A percentile compares a stretch with the other conserved stretches of the same genome.
These are phyloP conservation scores for Sugiyamaella grinbergsii DNA, from an alignment of 1,139 yeast species.

Conservation along the genomic window DNA sequence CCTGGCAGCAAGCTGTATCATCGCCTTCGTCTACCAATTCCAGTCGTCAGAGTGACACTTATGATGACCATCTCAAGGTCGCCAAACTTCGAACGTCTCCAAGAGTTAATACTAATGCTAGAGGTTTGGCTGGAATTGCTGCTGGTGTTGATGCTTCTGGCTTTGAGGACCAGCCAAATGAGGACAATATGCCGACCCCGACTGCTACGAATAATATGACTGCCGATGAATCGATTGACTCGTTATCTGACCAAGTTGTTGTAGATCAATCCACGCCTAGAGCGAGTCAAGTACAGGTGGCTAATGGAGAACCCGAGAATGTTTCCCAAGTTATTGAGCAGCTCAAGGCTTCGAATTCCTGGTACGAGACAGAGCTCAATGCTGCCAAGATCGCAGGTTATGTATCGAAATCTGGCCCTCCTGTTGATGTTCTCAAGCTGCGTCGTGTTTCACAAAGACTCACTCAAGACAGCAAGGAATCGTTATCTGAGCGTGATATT, in stretches of 20 bases:
- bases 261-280: slow-evolving; percentile 32
- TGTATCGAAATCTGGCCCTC: slow-evolving; percentile 36
- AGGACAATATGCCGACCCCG: slow-evolving; percentile 12
- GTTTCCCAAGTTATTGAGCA: slow-evolving; percentile 35
- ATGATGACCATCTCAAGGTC: slow-evolving; percentile 15
- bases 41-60: slow-evolving; percentile 8
- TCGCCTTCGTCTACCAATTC: slow-evolving; percentile 17
- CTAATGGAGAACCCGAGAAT: slow-evolving; percentile 12
- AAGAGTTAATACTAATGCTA: slow-evolving; percentile 3
- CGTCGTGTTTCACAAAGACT: slow-evolving; percentile 38
- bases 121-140: slow-evolving; percentile 20
- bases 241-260: slow-evolving; percentile 22
- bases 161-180: slow-evolving; percentile 12
- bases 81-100: slow-evolving; percentile 15
- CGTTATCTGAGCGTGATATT: slow-evolving; percentile 38
- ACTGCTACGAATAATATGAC: slow-evolving; percentile 8
- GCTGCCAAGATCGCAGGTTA: slow-evolving; percentile 39
- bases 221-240: slow-evolving; percentile 18
- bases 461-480: slow-evolving; percentile 34
- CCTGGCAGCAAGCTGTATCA: slow-evolving; percentile 28
- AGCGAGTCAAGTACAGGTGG: slow-evolving; percentile 21
- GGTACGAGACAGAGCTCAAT: slow-evolving; percentile 41
- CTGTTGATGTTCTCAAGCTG: slow-evolving; percentile 37
- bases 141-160: slow-evolving; percentile 26
- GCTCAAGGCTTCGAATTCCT: slow-evolving; percentile 40